Evolutionary conservation across 768 basidiomycete genomes (phyloP).

Genomic region (Xerocomus potaroensis): DNA sequence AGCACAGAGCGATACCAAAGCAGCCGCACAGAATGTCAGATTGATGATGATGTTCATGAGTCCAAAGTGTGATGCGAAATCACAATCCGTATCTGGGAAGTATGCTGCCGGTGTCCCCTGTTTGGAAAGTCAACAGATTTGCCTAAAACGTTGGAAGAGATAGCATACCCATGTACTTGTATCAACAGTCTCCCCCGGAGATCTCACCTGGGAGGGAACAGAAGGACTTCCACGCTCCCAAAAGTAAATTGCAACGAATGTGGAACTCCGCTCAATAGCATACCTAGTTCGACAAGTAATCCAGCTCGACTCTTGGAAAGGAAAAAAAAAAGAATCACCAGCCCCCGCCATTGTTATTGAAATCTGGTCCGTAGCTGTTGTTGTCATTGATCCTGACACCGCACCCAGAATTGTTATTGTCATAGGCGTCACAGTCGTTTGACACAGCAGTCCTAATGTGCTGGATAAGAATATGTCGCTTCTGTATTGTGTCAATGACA

Average conservation of each 20-base stretch:
- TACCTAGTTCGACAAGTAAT: slow-evolving; percentile 35
- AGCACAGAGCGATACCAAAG: slow-evolving; percentile 1
- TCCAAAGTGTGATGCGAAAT: slow-evolving; percentile 35
- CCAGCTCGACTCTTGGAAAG: too few relatives aligned
- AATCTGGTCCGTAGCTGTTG: slow-evolving; percentile 27
- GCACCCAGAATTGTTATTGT: slow-evolving; percentile 35
- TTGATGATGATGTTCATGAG: slow-evolving; percentile 34
- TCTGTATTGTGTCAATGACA: too few relatives aligned
- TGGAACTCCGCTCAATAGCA: slow-evolving; percentile 33
- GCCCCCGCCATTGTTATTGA: slow-evolving; percentile 37
- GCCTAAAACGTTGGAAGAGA: too few relatives aligned
- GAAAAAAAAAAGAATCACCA: slow-evolving; percentile 28
- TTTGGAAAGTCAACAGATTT: too few relatives aligned
- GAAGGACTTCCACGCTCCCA: slow-evolving; percentile 33
- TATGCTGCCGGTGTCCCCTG: slow-evolving; percentile 34
- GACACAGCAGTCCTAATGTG: slow-evolving; percentile 16
- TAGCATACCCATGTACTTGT: slow-evolving; percentile 23
- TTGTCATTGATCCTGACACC: slow-evolving; percentile 25
- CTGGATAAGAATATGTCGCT: too few relatives aligned
- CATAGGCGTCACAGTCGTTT: slow-evolving; percentile 24
- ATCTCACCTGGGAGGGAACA: slow-evolving; percentile 33
- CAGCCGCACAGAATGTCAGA: slow-evolving; percentile 32
- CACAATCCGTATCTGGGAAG: slow-evolving; percentile 38
- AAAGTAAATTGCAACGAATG: slow-evolving; percentile 38
- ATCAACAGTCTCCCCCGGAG: slow-evolving; percentile 15